Base-by-base conservation (phyloP, 306 rosid genomes). In the Quillaja saponaria region DNA sequence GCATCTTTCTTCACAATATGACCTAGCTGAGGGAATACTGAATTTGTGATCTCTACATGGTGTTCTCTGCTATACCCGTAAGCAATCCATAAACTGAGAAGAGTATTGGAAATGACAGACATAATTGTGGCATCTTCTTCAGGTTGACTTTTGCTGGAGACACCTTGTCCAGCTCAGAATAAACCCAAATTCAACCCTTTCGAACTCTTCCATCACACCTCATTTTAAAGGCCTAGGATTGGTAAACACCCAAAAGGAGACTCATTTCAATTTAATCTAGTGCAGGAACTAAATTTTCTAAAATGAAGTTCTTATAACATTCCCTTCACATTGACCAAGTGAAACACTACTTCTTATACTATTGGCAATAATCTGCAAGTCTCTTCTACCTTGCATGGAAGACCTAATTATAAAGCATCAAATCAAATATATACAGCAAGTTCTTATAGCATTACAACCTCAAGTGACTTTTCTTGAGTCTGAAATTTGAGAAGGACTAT, bases 81-180 rank as follows among this genome's bases (percentile, higher is more conserved):
- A n/a, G n/a, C n/a, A n/a, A n/a, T 63, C 16, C 16, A 46, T 55
- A 51, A 54, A 55, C 58, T 55, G 19, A 12, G 40, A 57, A 11
- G 7, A 15, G 12, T 7, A 17, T 13, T 25, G 31, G 31, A 25
- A 0, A 41, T 8, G 20, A n/a, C 16, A 20, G 13, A n/a, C n/a
- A n/a, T n/a, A n/a, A n/a, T n/a, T n/a, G n/a, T n/a, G n/a, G n/a
- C n/a, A n/a, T n/a, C n/a, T n/a, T n/a, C n/a, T n/a, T n/a, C n/a
- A n/a, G n/a, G n/a, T n/a, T n/a, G n/a, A n/a, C n/a, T n/a, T n/a
- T n/a, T n/a, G n/a, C n/a, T 25, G 31, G 31, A 25, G 31, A 25
- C 31, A 25, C 31, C 31, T 25, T n/a, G n/a, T n/a, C 31, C 31
- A 25, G 3, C 31, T 4, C 2, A 25, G 31, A 25, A 25, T 25